Percentiles rank a stretch among this genome's conserved stretches.
These are phyloP conservation scores for Verbena officinalis DNA, from an alignment of 257 asterid species.

Conservation along the genomic window DNA sequence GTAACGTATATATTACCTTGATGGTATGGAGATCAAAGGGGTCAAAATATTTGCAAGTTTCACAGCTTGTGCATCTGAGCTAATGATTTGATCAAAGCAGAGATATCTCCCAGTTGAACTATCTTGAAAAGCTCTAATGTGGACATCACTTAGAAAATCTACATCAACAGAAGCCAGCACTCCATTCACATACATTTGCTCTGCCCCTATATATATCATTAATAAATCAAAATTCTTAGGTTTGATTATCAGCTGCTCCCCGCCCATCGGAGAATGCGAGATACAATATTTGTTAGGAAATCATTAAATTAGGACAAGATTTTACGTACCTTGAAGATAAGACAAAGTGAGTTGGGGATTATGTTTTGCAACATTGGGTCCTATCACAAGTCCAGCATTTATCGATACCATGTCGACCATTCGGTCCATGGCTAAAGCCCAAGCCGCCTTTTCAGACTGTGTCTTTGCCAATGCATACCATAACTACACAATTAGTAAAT, in stretches of 20 bases:
- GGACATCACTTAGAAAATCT: conserved; percentile 48
- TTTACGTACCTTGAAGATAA: conserved; percentile 47
- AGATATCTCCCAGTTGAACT: conserved; percentile 46
- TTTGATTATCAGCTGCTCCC: too few species aligned
- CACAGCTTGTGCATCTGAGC: conserved; percentile 39
- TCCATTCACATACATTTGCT: conserved; percentile 51
- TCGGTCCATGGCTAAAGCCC: conserved; percentile 55
- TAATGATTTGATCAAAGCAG: conserved; percentile 46
- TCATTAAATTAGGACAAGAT: too few species aligned
- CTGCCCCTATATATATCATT: conserved; percentile 40
- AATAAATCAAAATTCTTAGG: too few species aligned
- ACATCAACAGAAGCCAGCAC: conserved; percentile 46
- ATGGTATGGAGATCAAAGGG: conserved; percentile 45
- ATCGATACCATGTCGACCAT: conserved; percentile 48
- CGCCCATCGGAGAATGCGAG: too few species aligned
- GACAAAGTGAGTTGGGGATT: conserved; percentile 42
- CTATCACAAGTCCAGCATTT: conserved; percentile 45
- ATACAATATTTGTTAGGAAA: not conserved
- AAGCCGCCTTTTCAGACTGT: conserved; percentile 47
- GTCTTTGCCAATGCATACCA: conserved; percentile 56
- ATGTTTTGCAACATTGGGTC: conserved; percentile 45
- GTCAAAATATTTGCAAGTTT: conserved; percentile 43
- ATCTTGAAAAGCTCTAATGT: conserved; percentile 48
- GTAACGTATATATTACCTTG: too few species aligned
- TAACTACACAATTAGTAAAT: conserved; percentile 29